Conservation (phyloP, 306 rosid species). For the Styphnolobium japonicum region DNA sequence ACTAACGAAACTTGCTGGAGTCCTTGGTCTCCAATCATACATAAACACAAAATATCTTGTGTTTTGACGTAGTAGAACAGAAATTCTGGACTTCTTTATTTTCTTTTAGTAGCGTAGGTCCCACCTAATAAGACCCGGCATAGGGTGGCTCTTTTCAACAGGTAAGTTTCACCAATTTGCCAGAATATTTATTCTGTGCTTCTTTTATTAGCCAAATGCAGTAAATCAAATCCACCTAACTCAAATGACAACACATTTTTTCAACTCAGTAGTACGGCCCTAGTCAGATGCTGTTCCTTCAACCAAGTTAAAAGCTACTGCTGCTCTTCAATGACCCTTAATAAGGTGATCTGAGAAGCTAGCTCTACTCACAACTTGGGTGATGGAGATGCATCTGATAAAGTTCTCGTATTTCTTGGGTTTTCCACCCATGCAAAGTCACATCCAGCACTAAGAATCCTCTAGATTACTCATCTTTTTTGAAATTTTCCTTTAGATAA, state of each 20-base stretch:
- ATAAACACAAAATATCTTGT: too few relatives aligned
- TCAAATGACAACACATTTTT: not conserved
- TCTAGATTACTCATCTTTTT: not conserved
- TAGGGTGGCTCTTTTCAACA: too few relatives aligned
- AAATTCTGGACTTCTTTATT: too few relatives aligned
- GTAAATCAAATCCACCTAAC: conserved; percentile 32
- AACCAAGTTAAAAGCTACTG: not conserved
- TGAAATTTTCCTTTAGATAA: not conserved
- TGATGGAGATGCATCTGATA: conserved; percentile 31
- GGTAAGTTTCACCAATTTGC: not conserved
- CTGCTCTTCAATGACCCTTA: conserved; percentile 19
- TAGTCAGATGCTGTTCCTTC: conserved; percentile 11
- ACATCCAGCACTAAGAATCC: conserved; percentile 22
- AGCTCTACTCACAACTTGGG: not conserved
- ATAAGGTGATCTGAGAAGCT: conserved; percentile 17
- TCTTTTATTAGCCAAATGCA: not conserved
- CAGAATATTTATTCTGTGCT: not conserved
- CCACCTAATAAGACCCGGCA: too few relatives aligned
- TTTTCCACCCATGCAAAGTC: conserved; percentile 31
- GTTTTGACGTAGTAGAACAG: too few relatives aligned
- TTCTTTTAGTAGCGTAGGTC: too few relatives aligned
- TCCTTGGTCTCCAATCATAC: too few relatives aligned
- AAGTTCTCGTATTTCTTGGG: conserved; percentile 28
- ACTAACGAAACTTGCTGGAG: too few relatives aligned
- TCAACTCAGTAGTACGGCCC: not conserved